A percentile compares a stretch with the other conserved stretches of the same genome.
phyloP scores from a whole-genome alignment of 2,329 filamentous ascomycete species.

The Sporothrix protearum region DNA sequence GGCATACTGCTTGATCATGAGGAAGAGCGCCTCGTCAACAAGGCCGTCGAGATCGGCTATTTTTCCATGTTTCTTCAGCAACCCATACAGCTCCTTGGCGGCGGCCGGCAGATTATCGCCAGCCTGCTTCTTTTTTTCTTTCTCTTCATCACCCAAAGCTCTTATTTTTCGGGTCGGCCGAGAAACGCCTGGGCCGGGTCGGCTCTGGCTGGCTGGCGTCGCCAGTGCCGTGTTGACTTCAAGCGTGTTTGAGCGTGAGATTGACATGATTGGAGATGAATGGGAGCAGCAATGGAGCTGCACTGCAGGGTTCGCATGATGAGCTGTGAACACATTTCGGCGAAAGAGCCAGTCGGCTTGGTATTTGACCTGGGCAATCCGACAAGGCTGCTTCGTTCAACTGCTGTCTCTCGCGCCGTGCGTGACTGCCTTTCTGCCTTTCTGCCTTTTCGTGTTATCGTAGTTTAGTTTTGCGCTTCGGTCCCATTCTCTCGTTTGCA shows the following conservation, averaged over 20 bases:
- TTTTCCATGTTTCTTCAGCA: background rate
- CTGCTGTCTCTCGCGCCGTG: background rate
- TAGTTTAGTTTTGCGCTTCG: background rate
- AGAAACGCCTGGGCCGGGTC: background rate
- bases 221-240: background rate
- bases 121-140: background rate
- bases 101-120: background rate
- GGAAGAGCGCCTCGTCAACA: background rate
- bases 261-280: background rate
- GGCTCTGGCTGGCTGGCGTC: background rate
- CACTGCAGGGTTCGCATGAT: background rate
- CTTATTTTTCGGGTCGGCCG: no score
- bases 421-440: background rate
- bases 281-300: background rate
- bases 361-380: background rate
- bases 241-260: background rate
- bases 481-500: background rate
- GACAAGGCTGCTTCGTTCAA: background rate
- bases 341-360: background rate
- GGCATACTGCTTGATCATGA: background rate
- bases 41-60: background rate
- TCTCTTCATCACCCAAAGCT: no score
- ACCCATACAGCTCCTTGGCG: background rate
- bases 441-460: no score
- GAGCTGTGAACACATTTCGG: background rate